Evolutionary conservation across 192 early-diverging fungal genomes (phyloP).

Genomic region (Spinellus fusiger): DNA sequence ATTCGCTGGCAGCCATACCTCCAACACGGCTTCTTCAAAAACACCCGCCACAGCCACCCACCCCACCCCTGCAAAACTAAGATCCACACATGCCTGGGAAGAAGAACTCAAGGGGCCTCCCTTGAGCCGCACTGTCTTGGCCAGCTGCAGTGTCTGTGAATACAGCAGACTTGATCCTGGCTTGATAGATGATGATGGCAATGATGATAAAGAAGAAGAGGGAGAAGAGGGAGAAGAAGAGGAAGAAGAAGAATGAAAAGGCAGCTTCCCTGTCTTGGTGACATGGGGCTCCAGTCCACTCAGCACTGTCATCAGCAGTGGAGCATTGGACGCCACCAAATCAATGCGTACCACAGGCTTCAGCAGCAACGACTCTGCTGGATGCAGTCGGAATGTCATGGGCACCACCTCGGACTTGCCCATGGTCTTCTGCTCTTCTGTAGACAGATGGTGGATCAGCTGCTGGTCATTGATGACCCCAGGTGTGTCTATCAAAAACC

Average conservation of each 20-base stretch:
- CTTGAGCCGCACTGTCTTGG: slow-evolving; percentile 33
- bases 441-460: slow-evolving; percentile 37
- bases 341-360: slow-evolving; percentile 57
- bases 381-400: slow-evolving; percentile 47
- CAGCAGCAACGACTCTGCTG: slow-evolving; percentile 45
- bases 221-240: too few relatives aligned
- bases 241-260: slow-evolving; percentile 27
- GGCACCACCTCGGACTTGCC: slow-evolving; percentile 41
- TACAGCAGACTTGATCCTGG: slow-evolving; percentile 36
- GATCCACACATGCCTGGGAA: slow-evolving; percentile 43
- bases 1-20: slow-evolving; percentile 45
- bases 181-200: too few relatives aligned
- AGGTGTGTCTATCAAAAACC: slow-evolving; percentile 54
- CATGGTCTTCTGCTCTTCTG: slow-evolving; percentile 42
- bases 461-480: slow-evolving; percentile 56
- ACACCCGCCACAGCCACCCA: slow-evolving; percentile 55
- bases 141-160: slow-evolving; percentile 28
- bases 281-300: slow-evolving; percentile 50
- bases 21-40: slow-evolving; percentile 42
- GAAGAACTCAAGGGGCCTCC: slow-evolving; percentile 32
- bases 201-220: too few relatives aligned
- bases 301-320: slow-evolving; percentile 51
- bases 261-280: slow-evolving; percentile 39
- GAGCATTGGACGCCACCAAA: slow-evolving; percentile 36
- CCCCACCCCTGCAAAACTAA: slow-evolving; percentile 57